Percentiles rank a stretch among this genome's conserved stretches.
phyloP scores from a whole-genome alignment of 2,329 filamentous ascomycete species.

The Pseudomassariella vexata region DNA sequence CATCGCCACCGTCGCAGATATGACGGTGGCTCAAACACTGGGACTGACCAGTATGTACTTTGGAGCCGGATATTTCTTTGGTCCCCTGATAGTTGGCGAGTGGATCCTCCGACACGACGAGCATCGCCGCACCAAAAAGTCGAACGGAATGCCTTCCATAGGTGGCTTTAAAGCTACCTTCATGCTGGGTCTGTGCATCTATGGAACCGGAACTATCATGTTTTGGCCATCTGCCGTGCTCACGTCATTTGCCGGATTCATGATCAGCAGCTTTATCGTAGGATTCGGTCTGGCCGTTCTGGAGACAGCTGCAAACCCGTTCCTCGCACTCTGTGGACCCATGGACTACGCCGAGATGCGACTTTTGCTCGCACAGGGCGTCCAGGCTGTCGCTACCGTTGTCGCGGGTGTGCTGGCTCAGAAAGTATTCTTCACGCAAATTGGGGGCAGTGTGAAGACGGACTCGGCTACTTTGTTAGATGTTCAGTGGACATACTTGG shows the following conservation, averaged over 20 bases:
- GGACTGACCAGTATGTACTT: conserved; percentile 68
- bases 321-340: conserved; percentile 65
- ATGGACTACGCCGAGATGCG: conserved; percentile 67
- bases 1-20: conserved; percentile 56
- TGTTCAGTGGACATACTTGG: conserved; percentile 83
- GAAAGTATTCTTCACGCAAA: conserved; percentile 64
- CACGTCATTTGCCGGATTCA: conserved; percentile 70
- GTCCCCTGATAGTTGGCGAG: conserved; percentile 63
- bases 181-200: conserved; percentile 69
- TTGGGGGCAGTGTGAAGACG: conserved; percentile 30
- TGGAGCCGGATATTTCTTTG: conserved; percentile 63
- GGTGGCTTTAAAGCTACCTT: conserved; percentile 76
- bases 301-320: conserved; percentile 78
- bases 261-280: conserved; percentile 68
- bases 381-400: conserved; percentile 71
- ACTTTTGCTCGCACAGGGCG: conserved; percentile 67
- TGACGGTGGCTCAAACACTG: conserved; percentile 56
- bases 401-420: conserved; percentile 67
- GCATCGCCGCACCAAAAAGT: conserved; percentile 38
- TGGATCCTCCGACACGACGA: conserved; percentile 66
- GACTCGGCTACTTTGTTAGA: conserved; percentile 55
- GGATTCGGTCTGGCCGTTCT: conserved; percentile 72
- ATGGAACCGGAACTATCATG: conserved; percentile 72
- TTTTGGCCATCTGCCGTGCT: conserved; percentile 79
- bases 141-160: conserved; percentile 30